Base-by-base conservation (phyloP, 805 yeast genomes). In the Candida taoyuanica region DNA sequence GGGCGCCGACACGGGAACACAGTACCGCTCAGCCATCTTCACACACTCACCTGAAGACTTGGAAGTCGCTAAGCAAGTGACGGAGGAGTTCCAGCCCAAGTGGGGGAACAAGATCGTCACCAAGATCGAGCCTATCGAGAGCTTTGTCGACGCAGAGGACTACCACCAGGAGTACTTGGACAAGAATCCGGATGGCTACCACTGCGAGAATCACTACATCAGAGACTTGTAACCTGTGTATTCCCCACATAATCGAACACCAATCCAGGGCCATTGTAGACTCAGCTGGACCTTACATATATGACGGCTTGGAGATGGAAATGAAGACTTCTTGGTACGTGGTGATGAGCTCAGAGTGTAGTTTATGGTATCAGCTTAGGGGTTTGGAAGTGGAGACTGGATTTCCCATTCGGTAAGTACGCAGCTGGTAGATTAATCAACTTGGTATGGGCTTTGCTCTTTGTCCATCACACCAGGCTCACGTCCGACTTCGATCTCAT, bases 91-190 rank as follows among this genome's bases (percentile, higher is more conserved):
- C 57, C 93, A 88, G 58, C 73, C 74, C 39, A 71, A 74, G 42
- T 93, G 91, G 85, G 68, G 71, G 33, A 71, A 81, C 52, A 65
- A 66, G 40, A 81, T 93, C 19, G 82, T 67, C 32, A 88, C 98
- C 1, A 64, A 63, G 31, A 74, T 89, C 36, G 83, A 76, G 54
- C 82, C 85, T 7, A 71, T 87, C 31, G 58, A 67, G 35, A 69
- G 68, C 42, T 93, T 85, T 71, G 82, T 80, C 67, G 96, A 89
- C 56, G 98, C 97, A n/a, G 98, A 91, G 62, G 89, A 80, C 26
- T 91, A 89, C 59, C 98, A 91, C 60, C 98, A 91, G 59, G 55
- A 71, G 44, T 91, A 93, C 59, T 68, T 91, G 52, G 71, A 72
- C 40, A 79, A 76, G 53, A 87, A 91, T 58, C 95, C 96, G 3